Conservation (phyloP, 1,284 basidiomycete genomes). For the Trichosporon asahii region DNA sequence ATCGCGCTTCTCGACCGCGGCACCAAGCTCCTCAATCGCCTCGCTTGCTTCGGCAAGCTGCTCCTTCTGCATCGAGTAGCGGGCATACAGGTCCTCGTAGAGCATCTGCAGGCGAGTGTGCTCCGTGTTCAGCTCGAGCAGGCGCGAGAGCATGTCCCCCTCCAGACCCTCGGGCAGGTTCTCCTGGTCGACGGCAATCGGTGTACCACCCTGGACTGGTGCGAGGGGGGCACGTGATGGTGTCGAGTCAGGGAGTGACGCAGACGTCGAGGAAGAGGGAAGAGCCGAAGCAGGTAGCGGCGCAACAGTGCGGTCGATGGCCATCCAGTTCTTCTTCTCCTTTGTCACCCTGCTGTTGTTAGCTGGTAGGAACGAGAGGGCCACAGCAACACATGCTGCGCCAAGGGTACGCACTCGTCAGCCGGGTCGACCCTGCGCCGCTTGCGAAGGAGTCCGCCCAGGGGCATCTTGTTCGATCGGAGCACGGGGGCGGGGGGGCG, state of each 20-base stretch:
- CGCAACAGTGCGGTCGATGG: not conserved
- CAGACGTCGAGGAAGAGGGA: not conserved
- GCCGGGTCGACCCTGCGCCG: constrained; percentile 2
- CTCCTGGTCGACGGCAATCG: not conserved
- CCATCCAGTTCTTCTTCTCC: constrained; percentile 1
- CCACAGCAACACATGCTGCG: not conserved
- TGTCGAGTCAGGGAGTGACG: not conserved
- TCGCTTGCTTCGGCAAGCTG: not conserved
- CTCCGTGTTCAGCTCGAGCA: constrained; percentile 1
- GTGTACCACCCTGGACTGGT: not conserved
- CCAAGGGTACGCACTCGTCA: not conserved
- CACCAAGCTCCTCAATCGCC: not conserved
- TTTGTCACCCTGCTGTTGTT: not conserved
- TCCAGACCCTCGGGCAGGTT: not conserved
- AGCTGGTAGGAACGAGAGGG: no score
- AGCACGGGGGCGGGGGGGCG: not conserved
- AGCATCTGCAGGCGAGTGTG: constrained; percentile 1
- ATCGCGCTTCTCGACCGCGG: not conserved
- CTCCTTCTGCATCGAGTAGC: constrained; percentile 5
- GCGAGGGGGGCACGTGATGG: not conserved
- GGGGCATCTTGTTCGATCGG: not conserved
- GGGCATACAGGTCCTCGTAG: constrained; percentile 1
- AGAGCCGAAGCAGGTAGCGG: not conserved
- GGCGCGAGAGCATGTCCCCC: not conserved
- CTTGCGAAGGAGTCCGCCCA: not conserved